Conservation (phyloP, 2,329 filamentous ascomycete species). For the Madurella mycetomatis region DNA sequence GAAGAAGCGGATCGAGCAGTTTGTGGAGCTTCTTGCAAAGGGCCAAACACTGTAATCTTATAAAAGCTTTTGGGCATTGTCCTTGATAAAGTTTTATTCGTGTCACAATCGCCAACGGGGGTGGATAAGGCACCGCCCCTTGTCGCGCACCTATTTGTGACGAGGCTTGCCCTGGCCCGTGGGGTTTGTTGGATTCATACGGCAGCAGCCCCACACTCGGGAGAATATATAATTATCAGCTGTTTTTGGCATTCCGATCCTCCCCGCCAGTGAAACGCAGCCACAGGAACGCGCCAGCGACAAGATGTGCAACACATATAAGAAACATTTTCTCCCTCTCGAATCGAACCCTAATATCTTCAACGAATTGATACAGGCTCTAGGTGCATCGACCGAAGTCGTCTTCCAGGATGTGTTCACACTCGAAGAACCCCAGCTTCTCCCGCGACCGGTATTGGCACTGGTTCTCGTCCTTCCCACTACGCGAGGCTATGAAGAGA, state of each 20-base stretch:
- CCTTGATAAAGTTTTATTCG: neutral
- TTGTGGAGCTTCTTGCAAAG: slow-evolving; percentile 37
- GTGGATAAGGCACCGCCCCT: no score
- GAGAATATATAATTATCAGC: no score
- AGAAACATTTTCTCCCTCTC: slow-evolving; percentile 31
- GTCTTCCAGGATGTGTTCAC: slow-evolving; percentile 66
- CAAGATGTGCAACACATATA: neutral
- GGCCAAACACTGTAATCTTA: slow-evolving; percentile 28
- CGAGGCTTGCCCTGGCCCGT: no score
- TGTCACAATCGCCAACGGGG: neutral
- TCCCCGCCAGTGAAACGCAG: neutral
- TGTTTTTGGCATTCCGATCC: neutral
- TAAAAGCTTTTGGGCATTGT: neutral
- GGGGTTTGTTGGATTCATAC: neutral
- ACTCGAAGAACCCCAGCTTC: slow-evolving; percentile 62
- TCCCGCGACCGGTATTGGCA: slow-evolving; percentile 62
- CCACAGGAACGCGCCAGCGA: neutral
- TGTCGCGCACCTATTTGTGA: no score
- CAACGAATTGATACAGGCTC: slow-evolving; percentile 59
- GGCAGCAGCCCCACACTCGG: no score
- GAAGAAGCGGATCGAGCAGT: slow-evolving; percentile 36
- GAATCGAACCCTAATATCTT: slow-evolving; percentile 61
- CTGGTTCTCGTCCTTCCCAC: slow-evolving; percentile 67
- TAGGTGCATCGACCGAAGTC: slow-evolving; percentile 55
- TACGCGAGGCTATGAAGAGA: slow-evolving; percentile 54